Evolutionary conservation across 208 protist species (phyloP).

Genomic region (Entamoeba nuttalli): DNA sequence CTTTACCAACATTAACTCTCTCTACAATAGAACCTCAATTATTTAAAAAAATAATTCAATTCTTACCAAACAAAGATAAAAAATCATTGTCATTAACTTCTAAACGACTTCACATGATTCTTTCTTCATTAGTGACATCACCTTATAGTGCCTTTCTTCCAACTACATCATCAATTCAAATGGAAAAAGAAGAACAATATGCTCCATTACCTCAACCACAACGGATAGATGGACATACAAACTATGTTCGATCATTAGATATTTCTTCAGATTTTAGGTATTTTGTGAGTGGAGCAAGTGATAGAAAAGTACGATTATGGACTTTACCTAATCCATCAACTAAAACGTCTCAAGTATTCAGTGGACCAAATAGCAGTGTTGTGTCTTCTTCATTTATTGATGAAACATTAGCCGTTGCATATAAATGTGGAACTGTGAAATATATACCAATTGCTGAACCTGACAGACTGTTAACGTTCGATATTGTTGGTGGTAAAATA

Average conservation of each 20-base stretch:
- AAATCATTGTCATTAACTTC: background rate
- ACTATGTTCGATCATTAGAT: background rate
- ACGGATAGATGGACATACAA: background rate
- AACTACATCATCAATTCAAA: background rate
- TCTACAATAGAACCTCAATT: background rate
- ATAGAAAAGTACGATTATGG: background rate
- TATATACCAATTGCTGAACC: background rate
- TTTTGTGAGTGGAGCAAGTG: background rate
- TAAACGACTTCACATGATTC: background rate
- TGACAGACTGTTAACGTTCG: background rate
- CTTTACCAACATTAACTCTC: background rate
- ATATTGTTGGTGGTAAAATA: background rate
- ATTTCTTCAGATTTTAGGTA: background rate
- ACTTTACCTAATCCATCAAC: background rate
- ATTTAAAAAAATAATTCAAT: background rate
- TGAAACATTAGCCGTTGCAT: background rate
- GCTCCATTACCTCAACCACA: background rate
- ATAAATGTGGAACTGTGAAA: background rate
- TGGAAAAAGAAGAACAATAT: too few species aligned
- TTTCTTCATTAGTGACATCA: background rate
- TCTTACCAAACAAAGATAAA: background rate
- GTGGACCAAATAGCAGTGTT: background rate
- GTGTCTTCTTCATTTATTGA: background rate
- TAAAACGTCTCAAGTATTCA: background rate
- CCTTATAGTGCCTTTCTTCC: background rate